A percentile compares a stretch with the other conserved stretches of the same genome.
Conservation (phyloP, 139 green algal genomes). For the Coccomyxa sp. region DNA sequence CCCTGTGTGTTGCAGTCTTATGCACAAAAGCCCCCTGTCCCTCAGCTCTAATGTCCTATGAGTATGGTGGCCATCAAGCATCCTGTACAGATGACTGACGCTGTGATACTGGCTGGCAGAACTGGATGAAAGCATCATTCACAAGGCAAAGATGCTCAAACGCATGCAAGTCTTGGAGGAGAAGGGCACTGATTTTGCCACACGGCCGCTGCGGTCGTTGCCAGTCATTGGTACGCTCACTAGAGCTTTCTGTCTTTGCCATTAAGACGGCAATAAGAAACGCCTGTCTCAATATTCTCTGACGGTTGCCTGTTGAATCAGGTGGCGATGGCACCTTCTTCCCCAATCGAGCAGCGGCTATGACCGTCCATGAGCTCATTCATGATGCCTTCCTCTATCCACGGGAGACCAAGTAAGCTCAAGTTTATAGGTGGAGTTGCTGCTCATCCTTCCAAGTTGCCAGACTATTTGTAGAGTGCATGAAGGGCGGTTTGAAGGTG, state of each 20-base stretch:
- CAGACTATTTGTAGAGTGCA: background rate
- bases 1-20: background rate
- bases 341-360: constrained; percentile 14
- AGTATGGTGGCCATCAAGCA: no score
- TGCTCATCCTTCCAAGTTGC: background rate
- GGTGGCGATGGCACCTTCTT: constrained; percentile 69
- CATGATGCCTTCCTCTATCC: constrained; percentile 57
- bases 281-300: background rate
- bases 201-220: constrained; percentile 10
- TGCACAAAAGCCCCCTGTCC: no score
- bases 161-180: constrained; percentile 54
- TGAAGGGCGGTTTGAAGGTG: background rate
- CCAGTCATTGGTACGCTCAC: constrained; percentile 2
- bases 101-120: constrained; percentile 23
- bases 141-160: constrained; percentile 31
- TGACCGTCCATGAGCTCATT: constrained; percentile 59
- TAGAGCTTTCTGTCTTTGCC: background rate
- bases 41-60: no score
- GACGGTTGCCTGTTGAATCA: constrained; percentile 2
- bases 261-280: background rate
- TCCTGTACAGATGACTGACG: background rate
- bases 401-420: constrained; percentile 11
- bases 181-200: constrained; percentile 21
- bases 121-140: constrained; percentile 32
- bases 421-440: background rate